Evolutionary conservation across 2,329 filamentous ascomycete species (phyloP).

Genomic region (Fusarium xyrophilum): DNA sequence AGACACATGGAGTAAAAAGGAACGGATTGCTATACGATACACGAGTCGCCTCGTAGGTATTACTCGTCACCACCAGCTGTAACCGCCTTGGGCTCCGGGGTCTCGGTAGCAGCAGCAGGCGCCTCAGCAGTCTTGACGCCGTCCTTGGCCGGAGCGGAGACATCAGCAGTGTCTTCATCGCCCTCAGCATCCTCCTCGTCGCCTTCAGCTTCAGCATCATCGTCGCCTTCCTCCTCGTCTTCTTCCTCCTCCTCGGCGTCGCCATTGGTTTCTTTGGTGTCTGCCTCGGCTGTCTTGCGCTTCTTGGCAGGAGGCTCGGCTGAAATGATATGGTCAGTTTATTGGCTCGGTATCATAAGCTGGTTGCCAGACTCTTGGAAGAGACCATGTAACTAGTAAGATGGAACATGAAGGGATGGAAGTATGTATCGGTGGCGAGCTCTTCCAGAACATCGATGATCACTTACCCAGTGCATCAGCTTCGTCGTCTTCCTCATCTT

Average conservation of each 20-base stretch:
- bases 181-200: slow-evolving; percentile 41
- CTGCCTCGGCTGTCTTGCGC: slow-evolving; percentile 53
- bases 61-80: slow-evolving; percentile 43
- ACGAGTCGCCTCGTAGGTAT: neutral
- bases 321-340: neutral
- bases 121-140: slow-evolving; percentile 31
- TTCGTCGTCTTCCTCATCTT: slow-evolving; percentile 45
- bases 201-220: slow-evolving; percentile 40
- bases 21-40: slow-evolving; percentile 21
- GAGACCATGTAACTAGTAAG: neutral
- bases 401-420: neutral
- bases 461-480: slow-evolving; percentile 49
- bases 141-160: slow-evolving; percentile 33
- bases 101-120: slow-evolving; percentile 36
- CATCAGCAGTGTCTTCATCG: slow-evolving; percentile 38
- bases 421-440: neutral
- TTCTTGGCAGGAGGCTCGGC: slow-evolving; percentile 55
- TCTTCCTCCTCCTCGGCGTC: slow-evolving; percentile 47
- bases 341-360: neutral
- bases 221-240: slow-evolving; percentile 42
- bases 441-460: neutral
- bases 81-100: slow-evolving; percentile 42
- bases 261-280: slow-evolving; percentile 45
- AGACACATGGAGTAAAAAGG: neutral
- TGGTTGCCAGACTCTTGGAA: neutral